Evolutionary conservation across 78 protist species (phyloP).

Genomic region (Speleostelium caveatum): DNA sequence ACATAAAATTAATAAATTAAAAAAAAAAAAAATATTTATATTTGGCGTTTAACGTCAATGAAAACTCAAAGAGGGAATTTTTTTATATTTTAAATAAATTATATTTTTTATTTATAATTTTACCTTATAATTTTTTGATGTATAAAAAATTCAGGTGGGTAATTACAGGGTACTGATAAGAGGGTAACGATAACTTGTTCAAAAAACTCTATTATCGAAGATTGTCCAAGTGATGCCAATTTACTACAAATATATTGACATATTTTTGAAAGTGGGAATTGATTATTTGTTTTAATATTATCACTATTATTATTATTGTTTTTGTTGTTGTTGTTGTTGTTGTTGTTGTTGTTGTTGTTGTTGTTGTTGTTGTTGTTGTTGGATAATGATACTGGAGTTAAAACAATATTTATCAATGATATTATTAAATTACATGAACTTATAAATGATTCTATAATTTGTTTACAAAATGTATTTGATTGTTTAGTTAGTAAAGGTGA

Average conservation of each 20-base stretch:
- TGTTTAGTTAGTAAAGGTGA: not conserved
- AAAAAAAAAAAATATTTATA: too few relatives aligned
- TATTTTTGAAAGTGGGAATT: not conserved
- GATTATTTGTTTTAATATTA: not conserved
- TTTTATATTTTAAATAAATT: too few relatives aligned
- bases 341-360: not conserved
- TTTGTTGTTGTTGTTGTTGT: not conserved
- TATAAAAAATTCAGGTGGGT: not conserved
- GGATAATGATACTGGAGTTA: not conserved
- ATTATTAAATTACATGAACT: constrained; percentile 14
- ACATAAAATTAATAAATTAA: too few relatives aligned
- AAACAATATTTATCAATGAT: not conserved
- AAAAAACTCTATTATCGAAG: not conserved
- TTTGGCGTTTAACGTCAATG: too few relatives aligned
- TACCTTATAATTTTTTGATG: not conserved
- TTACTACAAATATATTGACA: not conserved
- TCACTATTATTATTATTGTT: not conserved
- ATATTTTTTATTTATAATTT: too few relatives aligned
- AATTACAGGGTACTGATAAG: not conserved
- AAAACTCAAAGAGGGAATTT: too few relatives aligned
- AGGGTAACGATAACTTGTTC: not conserved
- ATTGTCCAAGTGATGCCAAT: not conserved
- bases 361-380: not conserved
- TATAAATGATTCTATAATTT: constrained; percentile 16
- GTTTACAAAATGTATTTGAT: not conserved